Evolutionary conservation across 2,329 filamentous ascomycete species (phyloP).

Genomic region (Thermoascus crustaceus): DNA sequence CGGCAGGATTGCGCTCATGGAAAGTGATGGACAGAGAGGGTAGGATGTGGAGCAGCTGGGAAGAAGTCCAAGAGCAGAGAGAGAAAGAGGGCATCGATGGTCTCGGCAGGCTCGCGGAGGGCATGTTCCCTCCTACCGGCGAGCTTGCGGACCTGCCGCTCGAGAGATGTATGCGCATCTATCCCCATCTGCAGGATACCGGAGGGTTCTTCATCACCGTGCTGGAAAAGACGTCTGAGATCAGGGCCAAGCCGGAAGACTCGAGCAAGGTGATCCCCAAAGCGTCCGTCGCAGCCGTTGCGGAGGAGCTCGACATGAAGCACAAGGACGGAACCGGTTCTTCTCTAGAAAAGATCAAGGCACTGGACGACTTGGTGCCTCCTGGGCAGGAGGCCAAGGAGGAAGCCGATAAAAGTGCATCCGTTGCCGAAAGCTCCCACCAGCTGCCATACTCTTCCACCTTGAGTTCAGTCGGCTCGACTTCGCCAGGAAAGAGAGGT

Average conservation of each 20-base stretch:
- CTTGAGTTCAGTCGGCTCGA: constrained; percentile 14
- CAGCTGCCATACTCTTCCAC: constrained; percentile 26
- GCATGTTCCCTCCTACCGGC: constrained; percentile 71
- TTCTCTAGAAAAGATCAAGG: constrained; percentile 29
- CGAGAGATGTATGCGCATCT: constrained; percentile 86
- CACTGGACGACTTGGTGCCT: constrained; percentile 33
- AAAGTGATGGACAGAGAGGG: constrained; percentile 82
- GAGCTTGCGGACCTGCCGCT: constrained; percentile 59
- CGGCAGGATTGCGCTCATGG: constrained; percentile 72
- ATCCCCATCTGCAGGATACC: constrained; percentile 91
- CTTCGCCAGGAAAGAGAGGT: constrained; percentile 24
- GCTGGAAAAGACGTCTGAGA: constrained; percentile 82
- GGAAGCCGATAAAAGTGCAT: constrained; percentile 26
- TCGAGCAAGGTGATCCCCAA: constrained; percentile 27
- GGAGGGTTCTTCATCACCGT: constrained; percentile 97
- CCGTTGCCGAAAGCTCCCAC: constrained; percentile 26
- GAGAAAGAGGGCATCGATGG: constrained; percentile 52
- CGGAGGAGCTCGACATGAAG: constrained; percentile 27
- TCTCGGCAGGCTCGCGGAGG: constrained; percentile 63
- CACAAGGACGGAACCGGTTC: constrained; percentile 21
- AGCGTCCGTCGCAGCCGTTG: constrained; percentile 30
- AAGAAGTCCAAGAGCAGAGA: constrained; percentile 65
- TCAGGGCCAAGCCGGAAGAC: constrained; percentile 66
- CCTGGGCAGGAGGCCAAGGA: constrained; percentile 19
- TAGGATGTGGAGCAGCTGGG: constrained; percentile 71